Evolutionary conservation across 257 asterid genomes (phyloP), one percentile per base, ranked within the genome.

Genomic region (Salvia splendens): DNA sequence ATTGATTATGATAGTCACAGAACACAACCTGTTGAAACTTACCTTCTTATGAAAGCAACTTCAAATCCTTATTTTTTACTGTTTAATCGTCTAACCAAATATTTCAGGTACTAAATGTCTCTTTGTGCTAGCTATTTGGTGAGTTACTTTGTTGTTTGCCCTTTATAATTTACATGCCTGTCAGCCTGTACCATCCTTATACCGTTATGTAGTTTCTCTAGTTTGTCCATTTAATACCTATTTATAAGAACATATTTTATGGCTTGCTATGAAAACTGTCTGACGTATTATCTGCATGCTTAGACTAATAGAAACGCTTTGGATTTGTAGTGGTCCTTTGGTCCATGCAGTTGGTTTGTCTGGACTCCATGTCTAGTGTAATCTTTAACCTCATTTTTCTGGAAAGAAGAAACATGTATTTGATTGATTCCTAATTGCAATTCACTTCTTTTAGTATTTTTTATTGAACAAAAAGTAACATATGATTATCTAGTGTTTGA

Each of bases 401-500:
- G 73, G 35, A 71, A 54, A 40, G 16, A 41, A 50, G 54, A 53
- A 63, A 52, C 51, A 32, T 40, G 16, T 33, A 49, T 41, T 59
- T 49, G 63, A 49, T 65, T 51, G 36, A 42, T 45, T 51, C 58
- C 33, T 9, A 50, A 8, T 38, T 51, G 45, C 45, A 8, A 14
- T 67, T 33, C 66, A 35, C 40, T 46, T 40, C 61, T 32, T 62
- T 38, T 24, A 24, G 36, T 35, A 36, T 12, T 68, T 30, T 43
- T 68, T 46, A 74, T 36, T 30, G 51, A 54, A 35, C 30, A 42
- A 58, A 45, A 12, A 17, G 63, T 79, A 67, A 53, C 51, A 51
- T 47, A 43, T 24, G 33, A 57, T 20, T 65, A 48, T 51, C 75
- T 9, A 68, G 38, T 62, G 61, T 68, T 67, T 74, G 53, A 70